A percentile compares a stretch with the other conserved stretches of the same genome.
Evolutionary conservation across 306 rosid species (phyloP).

Genomic region (Quercus glauca): DNA sequence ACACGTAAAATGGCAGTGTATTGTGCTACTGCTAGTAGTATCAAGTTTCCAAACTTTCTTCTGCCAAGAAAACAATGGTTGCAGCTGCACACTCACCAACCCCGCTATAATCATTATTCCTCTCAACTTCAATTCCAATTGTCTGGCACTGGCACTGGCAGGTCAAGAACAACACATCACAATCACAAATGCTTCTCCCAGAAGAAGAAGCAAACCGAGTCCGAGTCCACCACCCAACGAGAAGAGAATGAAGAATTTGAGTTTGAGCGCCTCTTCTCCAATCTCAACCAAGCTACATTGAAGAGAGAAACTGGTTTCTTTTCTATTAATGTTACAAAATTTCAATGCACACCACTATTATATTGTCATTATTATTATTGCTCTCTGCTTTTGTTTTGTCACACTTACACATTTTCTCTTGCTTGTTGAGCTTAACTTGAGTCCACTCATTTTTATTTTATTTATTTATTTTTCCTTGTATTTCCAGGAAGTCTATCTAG

Average conservation of each 20-base stretch:
- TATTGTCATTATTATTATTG: neutral
- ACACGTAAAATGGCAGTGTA: conserved; percentile 3
- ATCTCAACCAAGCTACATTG: conserved; percentile 63
- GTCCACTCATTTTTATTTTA: neutral
- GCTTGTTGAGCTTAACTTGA: neutral
- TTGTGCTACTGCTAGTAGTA: conserved; percentile 6
- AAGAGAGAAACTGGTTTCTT: conserved; percentile 72
- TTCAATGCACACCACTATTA: no score
- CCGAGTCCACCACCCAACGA: conserved; percentile 28
- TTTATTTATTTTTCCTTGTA: neutral
- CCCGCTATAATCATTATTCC: neutral
- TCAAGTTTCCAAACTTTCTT: conserved; percentile 7
- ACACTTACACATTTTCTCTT: neutral
- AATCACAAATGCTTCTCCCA: conserved; percentile 35
- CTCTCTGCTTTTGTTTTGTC: neutral
- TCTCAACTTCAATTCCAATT: conserved; percentile 10
- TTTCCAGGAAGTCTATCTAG: conserved; percentile 65
- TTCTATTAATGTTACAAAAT: neutral
- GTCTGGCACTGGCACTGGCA: neutral
- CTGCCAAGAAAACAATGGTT: conserved; percentile 19
- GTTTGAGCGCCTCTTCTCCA: conserved; percentile 66
- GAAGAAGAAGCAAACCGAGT: conserved; percentile 28
- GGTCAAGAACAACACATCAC: conserved; percentile 7
- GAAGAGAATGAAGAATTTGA: conserved; percentile 20
- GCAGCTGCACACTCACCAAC: neutral